Evolutionary conservation across 805 yeast species (phyloP), one percentile per base, ranked within the genome.

Genomic region (Saccharomycodes ludwigii): DNA sequence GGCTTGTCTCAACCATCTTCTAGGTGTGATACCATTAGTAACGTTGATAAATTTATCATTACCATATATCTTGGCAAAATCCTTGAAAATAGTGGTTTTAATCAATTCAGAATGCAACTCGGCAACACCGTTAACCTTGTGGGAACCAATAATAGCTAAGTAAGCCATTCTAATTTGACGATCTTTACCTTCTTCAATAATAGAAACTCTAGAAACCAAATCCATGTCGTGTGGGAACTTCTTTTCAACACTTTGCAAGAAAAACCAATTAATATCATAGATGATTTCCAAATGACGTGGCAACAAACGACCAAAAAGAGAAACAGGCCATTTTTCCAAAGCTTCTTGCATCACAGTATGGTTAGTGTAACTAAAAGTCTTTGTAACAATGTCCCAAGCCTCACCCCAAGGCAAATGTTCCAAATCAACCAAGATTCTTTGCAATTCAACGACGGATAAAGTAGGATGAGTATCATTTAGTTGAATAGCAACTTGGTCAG

Each of bases 331-430:
- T 61, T 82, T 86, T 63, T 85, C 96, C 40, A 86, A 66, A 15
- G 95, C 96, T 64, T 85, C 96, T 39, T 76, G 76, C 83, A 85
- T 77, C 27, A 85, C 96, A 1, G 96, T 85, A 56, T 85, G 96
- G 58, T 85, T 85, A 5, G 96, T 85, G 65, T 86, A 86, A 36
- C 91, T 91, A 54, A 85, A 83, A 4, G 91, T 83, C 33, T 57
- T 54, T 18, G 77, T 73, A 32, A 82, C 94, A 51, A 86, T 76
- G 17, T 59, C 59, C 95, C 95, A 86, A 23, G 95, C 95, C 29
- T 65, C 66, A 44, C 70, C 75, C 95, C 94, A 86, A 16, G 62
- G 68, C 36, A 85, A 63, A 33, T 75, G 75, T 60, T 86, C 95
- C 44, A 78, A 60, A 56, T 85, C 96, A 38, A 85, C 77, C 36